Evolutionary conservation across 768 basidiomycete species (phyloP).

Genomic region (Podaxis mareebaensis): DNA sequence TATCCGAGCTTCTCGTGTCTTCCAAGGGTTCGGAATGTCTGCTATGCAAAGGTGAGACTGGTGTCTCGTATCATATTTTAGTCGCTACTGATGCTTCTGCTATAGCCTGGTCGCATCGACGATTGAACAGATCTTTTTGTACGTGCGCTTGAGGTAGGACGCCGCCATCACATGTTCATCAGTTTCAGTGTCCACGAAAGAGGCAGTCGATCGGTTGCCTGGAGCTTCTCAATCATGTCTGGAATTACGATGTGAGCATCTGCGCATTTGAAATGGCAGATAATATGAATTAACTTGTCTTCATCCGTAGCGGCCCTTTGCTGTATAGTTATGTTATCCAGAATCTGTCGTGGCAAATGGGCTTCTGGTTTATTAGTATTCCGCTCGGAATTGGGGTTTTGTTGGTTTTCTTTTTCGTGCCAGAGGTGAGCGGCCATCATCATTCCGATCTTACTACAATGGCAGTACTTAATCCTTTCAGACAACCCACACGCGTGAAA

Average conservation of each 20-base stretch:
- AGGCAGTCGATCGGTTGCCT: conserved; percentile 42
- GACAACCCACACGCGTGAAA: conserved; percentile 34
- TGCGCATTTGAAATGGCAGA: not conserved
- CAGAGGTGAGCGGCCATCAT: conserved; percentile 32
- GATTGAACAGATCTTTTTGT: conserved; percentile 46
- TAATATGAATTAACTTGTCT: not conserved
- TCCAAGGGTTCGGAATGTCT: conserved; percentile 49
- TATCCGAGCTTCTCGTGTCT: conserved; percentile 41
- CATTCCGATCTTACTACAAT: not conserved
- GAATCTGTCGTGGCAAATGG: conserved; percentile 43
- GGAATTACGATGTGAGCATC: conserved; percentile 39
- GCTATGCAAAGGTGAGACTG: conserved; percentile 37
- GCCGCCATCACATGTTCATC: not conserved
- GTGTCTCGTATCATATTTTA: not conserved
- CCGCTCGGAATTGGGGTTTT: conserved; percentile 37
- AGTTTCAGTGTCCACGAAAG: conserved; percentile 40
- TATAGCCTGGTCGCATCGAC: conserved; percentile 41
- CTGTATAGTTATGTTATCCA: conserved; percentile 49
- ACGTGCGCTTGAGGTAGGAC: conserved; percentile 1
- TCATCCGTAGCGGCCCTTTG: conserved; percentile 34
- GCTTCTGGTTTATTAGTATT: conserved; percentile 50
- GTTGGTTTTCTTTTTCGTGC: conserved; percentile 44
- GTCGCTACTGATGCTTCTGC: not conserved
- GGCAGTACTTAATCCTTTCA: conserved; percentile 11
- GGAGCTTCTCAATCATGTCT: conserved; percentile 46